Base-by-base conservation (phyloP, 1,284 basidiomycete species). In the Meira miltonrushii region DNA sequence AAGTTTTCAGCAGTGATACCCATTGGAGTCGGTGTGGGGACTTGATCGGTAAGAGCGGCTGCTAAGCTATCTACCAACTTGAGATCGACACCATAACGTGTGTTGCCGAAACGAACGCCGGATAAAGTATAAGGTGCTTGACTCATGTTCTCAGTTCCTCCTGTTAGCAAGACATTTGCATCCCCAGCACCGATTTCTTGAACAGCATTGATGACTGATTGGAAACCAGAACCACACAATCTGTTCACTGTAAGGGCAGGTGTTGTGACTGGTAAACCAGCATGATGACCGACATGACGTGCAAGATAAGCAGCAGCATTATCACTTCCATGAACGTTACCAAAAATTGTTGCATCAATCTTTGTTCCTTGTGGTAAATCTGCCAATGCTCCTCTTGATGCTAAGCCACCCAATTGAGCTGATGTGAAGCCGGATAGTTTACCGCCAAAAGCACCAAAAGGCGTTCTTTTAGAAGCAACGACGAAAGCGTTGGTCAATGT, bases 61-160 rank as follows among this genome's bases (percentile, higher is more conserved):
- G 82, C 81, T 21, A 84, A 78, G 52, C 81, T 82, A 69, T 84
- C 83, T 57, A 82, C 82, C n/a, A 84, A 78, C 68, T 82, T 83
- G 58, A 83, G 75, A 69, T 84, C 82, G 19, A 82, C 73, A 12
- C 83, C 83, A 66, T 83, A 83, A 13, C 65, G 67, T 2, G 66
- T 67, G 58, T 65, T 66, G 12, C 64, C 79, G 66, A 75, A 76
- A 17, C 69, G 73, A 72, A 76, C 75, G 77, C 78, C 82, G 66
- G 23, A 79, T 8, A 74, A 62, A 1, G 67, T 69, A 58, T 79
- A 83, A 86, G 93, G 69, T 6, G 92, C 89, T 69, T 94, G 88
- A 75, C 89, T 92, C 94, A 98, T 98, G 81, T 87, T 91, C 82
- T 98, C 94, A 85, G 92, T 92, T 61, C 94, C 94, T 71, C 94